Conservation (phyloP, 2,329 filamentous ascomycete species). For the Nothopassalora personata region DNA sequence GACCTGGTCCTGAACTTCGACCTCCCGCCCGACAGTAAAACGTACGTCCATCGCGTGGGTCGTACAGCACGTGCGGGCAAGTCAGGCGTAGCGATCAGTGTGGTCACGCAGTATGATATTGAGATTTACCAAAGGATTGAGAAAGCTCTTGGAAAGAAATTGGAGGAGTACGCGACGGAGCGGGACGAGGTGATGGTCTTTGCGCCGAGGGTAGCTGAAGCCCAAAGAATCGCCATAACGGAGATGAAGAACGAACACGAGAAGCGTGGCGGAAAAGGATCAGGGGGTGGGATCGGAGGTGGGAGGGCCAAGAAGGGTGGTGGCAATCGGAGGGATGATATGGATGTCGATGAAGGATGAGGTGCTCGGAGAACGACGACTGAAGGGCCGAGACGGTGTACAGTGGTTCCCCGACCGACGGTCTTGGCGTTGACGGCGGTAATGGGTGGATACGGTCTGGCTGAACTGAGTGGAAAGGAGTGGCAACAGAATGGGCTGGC, state of each 20-base stretch:
- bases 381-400: background rate
- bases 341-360: constrained; percentile 68
- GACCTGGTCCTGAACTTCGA: constrained; percentile 85
- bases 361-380: background rate
- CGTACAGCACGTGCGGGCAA: constrained; percentile 84
- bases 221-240: constrained; percentile 69
- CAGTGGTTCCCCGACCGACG: background rate
- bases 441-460: background rate
- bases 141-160: constrained; percentile 70
- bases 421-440: background rate
- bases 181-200: constrained; percentile 86
- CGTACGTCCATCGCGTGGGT: constrained; percentile 84
- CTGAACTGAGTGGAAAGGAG: background rate
- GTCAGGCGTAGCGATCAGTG: constrained; percentile 70
- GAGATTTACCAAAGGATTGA: constrained; percentile 79
- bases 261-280: constrained; percentile 51
- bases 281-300: constrained; percentile 47
- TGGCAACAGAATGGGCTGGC: background rate
- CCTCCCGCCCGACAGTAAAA: constrained; percentile 77
- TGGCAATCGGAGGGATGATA: constrained; percentile 54
- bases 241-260: constrained; percentile 80
- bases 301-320: constrained; percentile 50
- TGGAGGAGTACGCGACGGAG: constrained; percentile 61
- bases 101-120: constrained; percentile 84
- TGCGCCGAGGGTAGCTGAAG: constrained; percentile 71